Evolutionary conservation across 352 stramenopile genomes (phyloP).

Genomic region (Globisporangium polare): DNA sequence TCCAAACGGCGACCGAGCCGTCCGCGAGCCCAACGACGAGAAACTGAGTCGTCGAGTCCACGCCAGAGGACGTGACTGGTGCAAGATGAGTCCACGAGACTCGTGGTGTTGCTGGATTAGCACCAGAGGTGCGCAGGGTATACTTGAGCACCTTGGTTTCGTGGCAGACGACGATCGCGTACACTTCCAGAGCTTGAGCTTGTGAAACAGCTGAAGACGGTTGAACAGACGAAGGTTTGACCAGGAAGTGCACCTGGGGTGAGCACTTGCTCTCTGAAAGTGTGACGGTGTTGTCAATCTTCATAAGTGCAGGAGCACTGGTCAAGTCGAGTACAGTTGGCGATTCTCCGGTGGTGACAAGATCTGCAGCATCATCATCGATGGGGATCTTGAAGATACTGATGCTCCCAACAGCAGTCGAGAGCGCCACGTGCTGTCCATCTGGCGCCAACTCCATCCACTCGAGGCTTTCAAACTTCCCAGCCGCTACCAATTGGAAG

Average conservation of each 20-base stretch:
- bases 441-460: constrained; percentile 27
- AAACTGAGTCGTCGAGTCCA: constrained; percentile 48
- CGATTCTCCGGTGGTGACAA: not conserved
- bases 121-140: constrained; percentile 10
- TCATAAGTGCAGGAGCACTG: constrained; percentile 2
- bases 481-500: constrained; percentile 8
- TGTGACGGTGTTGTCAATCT: not conserved
- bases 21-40: constrained; percentile 40
- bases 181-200: constrained; percentile 9
- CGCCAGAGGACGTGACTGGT: constrained; percentile 27
- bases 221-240: not conserved
- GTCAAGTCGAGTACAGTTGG: constrained; percentile 5
- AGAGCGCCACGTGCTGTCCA: constrained; percentile 22
- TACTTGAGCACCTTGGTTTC: constrained; percentile 35
- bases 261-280: not conserved
- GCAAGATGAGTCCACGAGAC: constrained; percentile 34
- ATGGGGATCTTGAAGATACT: constrained; percentile 2
- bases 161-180: constrained; percentile 33
- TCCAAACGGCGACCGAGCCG: constrained; percentile 46
- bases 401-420: constrained; percentile 4
- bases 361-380: not conserved
- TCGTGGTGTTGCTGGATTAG: constrained; percentile 4
- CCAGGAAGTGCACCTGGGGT: constrained; percentile 2
- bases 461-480: constrained; percentile 2
- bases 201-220: not conserved